A percentile compares a stretch with the other conserved stretches of the same genome.
Conservation (phyloP, 352 stramenopile genomes). For the Phytophthora fragariae region DNA sequence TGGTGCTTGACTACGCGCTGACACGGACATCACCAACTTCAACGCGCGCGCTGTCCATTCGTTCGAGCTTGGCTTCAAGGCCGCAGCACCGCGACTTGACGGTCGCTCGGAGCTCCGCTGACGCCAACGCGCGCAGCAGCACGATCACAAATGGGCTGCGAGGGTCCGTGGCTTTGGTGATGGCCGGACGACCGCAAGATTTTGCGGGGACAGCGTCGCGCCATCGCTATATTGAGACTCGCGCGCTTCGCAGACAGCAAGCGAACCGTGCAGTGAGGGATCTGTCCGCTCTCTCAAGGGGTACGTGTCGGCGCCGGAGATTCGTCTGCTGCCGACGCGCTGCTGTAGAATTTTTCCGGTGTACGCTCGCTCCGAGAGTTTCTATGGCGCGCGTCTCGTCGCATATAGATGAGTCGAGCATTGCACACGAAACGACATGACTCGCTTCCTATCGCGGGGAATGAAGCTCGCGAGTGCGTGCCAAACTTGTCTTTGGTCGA, state of each 20-base stretch:
- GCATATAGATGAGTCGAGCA: slow-evolving; percentile 31
- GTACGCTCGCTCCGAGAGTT: slow-evolving; percentile 7
- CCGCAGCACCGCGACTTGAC: background rate
- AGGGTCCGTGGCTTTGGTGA: slow-evolving; percentile 7
- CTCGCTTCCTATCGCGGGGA: slow-evolving; percentile 13
- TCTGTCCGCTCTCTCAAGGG: background rate
- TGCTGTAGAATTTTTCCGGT: slow-evolving; percentile 7
- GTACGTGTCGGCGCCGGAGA: background rate
- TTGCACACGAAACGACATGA: slow-evolving; percentile 17
- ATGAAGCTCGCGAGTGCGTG: slow-evolving; percentile 14
- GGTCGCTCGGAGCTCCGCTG: background rate
- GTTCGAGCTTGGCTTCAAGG: background rate
- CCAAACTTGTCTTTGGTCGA: slow-evolving; percentile 24
- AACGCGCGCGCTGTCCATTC: slow-evolving; percentile 3
- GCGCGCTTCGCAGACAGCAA: slow-evolving; percentile 12
- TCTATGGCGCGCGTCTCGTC: slow-evolving; percentile 12
- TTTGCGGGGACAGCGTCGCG: background rate
- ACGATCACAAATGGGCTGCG: background rate
- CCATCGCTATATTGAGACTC: slow-evolving; percentile 4
- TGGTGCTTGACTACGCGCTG: background rate
- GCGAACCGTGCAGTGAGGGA: background rate
- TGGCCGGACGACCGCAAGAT: background rate
- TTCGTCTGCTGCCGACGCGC: slow-evolving; percentile 14
- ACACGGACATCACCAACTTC: slow-evolving; percentile 6
- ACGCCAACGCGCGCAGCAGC: background rate